Conservation (phyloP, 2,329 filamentous ascomycete species). For the Ascochyta viciae-villosae region DNA sequence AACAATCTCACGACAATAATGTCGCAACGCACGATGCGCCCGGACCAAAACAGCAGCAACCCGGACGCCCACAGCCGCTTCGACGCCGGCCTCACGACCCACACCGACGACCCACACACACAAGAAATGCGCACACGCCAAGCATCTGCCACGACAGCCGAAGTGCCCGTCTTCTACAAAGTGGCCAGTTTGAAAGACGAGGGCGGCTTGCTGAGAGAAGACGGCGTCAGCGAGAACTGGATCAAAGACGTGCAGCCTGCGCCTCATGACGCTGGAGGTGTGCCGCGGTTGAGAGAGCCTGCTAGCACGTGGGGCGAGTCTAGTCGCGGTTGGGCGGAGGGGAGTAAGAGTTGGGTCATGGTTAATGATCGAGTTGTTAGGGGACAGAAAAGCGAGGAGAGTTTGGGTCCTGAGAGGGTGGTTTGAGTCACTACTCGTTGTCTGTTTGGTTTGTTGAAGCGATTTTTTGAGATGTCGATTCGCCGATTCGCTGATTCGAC, state of each 20-base stretch:
- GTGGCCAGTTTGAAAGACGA: slow-evolving; percentile 15
- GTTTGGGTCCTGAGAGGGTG: not conserved
- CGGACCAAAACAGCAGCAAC: not conserved
- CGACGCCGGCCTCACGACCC: not conserved
- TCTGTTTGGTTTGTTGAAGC: too few species aligned
- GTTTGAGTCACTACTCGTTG: not conserved
- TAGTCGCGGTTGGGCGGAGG: not conserved
- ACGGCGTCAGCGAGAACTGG: slow-evolving; percentile 7
- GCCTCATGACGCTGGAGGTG: not conserved
- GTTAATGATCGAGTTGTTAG: slow-evolving; percentile 1
- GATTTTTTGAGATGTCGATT: too few species aligned
- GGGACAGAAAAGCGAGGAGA: not conserved
- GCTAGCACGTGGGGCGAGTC: not conserved
- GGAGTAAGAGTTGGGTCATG: slow-evolving; percentile 2
- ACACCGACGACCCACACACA: not conserved
- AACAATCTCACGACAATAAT: slow-evolving; percentile 23
- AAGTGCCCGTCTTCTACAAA: slow-evolving; percentile 9
- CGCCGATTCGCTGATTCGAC: too few species aligned
- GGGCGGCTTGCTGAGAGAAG: slow-evolving; percentile 2
- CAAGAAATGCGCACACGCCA: slow-evolving; percentile 5
- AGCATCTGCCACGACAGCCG: slow-evolving; percentile 1
- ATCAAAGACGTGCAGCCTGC: not conserved
- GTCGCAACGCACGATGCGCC: slow-evolving; percentile 8
- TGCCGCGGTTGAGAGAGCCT: not conserved
- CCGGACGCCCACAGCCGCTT: not conserved